These are phyloP conservation scores for Leishmania mexicana DNA, from an alignment of 208 protist genomes.

Conservation along the genomic window DNA sequence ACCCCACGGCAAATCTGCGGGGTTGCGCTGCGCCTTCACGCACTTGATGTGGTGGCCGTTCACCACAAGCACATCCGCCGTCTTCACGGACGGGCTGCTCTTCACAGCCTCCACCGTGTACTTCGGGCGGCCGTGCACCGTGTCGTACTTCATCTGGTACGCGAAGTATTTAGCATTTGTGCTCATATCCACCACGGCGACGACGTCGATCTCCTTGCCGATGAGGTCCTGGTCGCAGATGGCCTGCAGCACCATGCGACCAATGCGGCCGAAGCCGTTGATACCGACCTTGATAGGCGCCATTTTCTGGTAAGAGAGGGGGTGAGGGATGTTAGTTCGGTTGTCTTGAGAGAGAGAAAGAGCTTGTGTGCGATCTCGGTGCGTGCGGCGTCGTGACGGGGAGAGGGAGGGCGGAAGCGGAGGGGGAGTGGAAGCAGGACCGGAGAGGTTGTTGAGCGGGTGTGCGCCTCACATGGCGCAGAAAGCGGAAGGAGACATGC, in stretches of 20 bases:
- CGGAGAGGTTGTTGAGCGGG: background rate
- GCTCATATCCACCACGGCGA: slow-evolving; percentile 98
- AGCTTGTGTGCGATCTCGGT: background rate
- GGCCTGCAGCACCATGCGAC: slow-evolving; percentile 96
- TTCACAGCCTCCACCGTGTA: slow-evolving; percentile 76
- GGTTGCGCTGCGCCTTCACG: slow-evolving; percentile 87
- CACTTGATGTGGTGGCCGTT: slow-evolving; percentile 81
- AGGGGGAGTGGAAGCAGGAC: background rate
- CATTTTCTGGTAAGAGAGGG: slow-evolving; percentile 21
- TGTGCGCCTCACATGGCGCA: background rate
- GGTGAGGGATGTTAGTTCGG: background rate
- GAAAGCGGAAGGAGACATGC: background rate
- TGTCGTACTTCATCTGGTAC: slow-evolving; percentile 97
- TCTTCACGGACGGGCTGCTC: slow-evolving; percentile 63
- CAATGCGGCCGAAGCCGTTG: slow-evolving; percentile 99
- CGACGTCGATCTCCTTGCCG: slow-evolving; percentile 86
- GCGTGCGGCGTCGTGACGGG: background rate
- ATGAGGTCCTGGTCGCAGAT: slow-evolving; percentile 71
- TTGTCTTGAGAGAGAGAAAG: slow-evolving; percentile 1
- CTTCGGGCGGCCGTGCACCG: slow-evolving; percentile 94
- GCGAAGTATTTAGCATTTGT: slow-evolving; percentile 97
- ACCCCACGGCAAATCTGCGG: slow-evolving; percentile 95
- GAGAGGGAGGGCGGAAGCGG: background rate
- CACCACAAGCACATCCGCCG: slow-evolving; percentile 81
- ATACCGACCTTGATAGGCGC: slow-evolving; percentile 93